A percentile compares a stretch with the other conserved stretches of the same genome.
Conservation (phyloP, 441 rosid genomes). For the Adansonia grandidieri region DNA sequence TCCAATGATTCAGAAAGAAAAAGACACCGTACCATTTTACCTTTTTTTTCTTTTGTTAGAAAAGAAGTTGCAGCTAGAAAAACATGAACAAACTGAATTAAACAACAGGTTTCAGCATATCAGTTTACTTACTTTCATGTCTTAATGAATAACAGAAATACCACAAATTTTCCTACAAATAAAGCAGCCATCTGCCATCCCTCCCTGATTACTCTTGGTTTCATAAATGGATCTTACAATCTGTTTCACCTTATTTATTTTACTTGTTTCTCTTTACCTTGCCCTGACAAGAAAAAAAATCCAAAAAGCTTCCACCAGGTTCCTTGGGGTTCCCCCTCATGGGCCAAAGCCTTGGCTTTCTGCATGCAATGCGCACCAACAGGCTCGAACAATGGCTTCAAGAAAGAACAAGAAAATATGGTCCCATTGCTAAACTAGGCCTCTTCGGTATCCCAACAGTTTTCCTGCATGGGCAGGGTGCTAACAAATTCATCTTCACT, state of each 20-base stretch:
- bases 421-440: slow-evolving; percentile 39
- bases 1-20: neutral
- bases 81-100: no score
- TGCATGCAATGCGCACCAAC: slow-evolving; percentile 33
- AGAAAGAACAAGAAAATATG: slow-evolving; percentile 37
- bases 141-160: no score
- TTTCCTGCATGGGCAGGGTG: slow-evolving; percentile 45
- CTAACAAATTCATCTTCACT: slow-evolving; percentile 46
- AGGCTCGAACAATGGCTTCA: slow-evolving; percentile 38
- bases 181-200: neutral
- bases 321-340: slow-evolving; percentile 21
- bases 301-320: slow-evolving; percentile 27
- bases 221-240: slow-evolving; percentile 4
- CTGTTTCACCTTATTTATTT: neutral
- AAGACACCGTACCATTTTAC: no score
- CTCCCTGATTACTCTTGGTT: neutral
- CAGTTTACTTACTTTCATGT: no score
- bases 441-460: slow-evolving; percentile 38
- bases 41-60: no score
- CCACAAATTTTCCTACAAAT: neutral
- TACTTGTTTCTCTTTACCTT: slow-evolving; percentile 5
- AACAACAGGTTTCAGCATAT: no score
- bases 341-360: slow-evolving; percentile 28
- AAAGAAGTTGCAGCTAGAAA: no score
- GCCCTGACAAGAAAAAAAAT: neutral